Evolutionary conservation across 2,329 filamentous ascomycete species (phyloP).

Genomic region (Stemphylium vesicarium): DNA sequence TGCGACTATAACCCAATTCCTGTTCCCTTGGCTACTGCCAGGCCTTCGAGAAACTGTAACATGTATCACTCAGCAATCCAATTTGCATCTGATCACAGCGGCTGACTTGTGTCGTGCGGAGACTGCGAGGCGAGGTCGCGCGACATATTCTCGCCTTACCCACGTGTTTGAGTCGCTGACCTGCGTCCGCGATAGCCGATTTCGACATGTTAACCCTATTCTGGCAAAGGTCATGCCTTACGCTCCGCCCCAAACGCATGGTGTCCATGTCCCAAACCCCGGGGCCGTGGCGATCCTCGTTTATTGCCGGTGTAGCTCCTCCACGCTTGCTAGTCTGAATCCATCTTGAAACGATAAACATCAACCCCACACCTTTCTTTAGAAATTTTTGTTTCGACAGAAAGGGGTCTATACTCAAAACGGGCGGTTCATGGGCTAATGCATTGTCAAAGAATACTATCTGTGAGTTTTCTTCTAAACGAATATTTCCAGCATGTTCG

Average conservation of each 20-base stretch:
- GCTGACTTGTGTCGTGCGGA: not conserved
- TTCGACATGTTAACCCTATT: not conserved
- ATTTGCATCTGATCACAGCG: not conserved
- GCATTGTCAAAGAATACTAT: slow-evolving; percentile 2
- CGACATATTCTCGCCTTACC: not conserved
- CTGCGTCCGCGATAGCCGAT: not conserved
- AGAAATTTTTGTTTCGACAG: slow-evolving; percentile 26
- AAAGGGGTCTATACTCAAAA: slow-evolving; percentile 5
- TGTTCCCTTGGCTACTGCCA: not conserved
- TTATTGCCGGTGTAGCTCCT: slow-evolving; percentile 12
- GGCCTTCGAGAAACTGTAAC: not conserved
- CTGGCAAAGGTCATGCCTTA: slow-evolving; percentile 5
- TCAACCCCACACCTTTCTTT: slow-evolving; percentile 27
- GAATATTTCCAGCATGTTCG: not conserved
- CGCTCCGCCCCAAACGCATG: slow-evolving; percentile 13
- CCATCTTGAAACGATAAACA: slow-evolving; percentile 23
- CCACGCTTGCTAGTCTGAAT: slow-evolving; percentile 15
- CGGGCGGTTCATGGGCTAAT: slow-evolving; percentile 1
- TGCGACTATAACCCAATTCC: no score
- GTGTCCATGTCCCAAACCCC: slow-evolving; percentile 9
- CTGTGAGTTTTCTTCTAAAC: not conserved
- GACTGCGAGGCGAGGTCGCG: not conserved
- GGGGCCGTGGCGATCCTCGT: slow-evolving; percentile 21
- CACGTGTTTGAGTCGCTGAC: not conserved
- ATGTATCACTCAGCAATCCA: not conserved